A percentile compares a stretch with the other conserved stretches of the same genome.
These are phyloP conservation scores for Lipomyces anomalus DNA, from an alignment of 805 yeast species.

Conservation along the genomic window DNA sequence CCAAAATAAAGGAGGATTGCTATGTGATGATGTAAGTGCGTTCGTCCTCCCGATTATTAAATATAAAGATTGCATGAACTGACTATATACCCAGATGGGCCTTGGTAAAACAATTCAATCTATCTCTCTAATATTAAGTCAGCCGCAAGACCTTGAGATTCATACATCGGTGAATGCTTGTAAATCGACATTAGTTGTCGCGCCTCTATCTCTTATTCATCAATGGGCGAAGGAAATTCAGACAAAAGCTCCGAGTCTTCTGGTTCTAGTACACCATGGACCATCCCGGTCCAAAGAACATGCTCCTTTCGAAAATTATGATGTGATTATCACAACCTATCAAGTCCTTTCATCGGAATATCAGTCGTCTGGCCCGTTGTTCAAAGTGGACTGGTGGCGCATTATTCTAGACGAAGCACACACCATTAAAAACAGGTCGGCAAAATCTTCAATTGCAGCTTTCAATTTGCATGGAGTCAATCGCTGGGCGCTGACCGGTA, in stretches of 20 bases:
- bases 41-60: background rate
- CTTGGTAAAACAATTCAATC: conserved; percentile 82
- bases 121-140: conserved; percentile 54
- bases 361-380: conserved; percentile 26
- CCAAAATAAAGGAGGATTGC: conserved; percentile 47
- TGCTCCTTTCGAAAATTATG: conserved; percentile 40
- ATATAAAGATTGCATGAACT: background rate
- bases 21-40: conserved; percentile 58
- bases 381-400: conserved; percentile 42
- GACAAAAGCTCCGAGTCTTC: conserved; percentile 33
- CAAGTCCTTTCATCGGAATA: conserved; percentile 54
- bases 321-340: conserved; percentile 86
- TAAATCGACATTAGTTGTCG: conserved; percentile 38
- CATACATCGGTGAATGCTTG: conserved; percentile 18
- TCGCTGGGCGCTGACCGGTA: conserved; percentile 60
- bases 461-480: conserved; percentile 38
- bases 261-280: conserved; percentile 38
- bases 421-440: conserved; percentile 46
- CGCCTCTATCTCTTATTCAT: conserved; percentile 39
- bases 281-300: conserved; percentile 17
- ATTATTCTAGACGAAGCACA: conserved; percentile 65
- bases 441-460: conserved; percentile 46
- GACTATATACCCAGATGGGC: conserved; percentile 73
- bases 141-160: conserved; percentile 40
- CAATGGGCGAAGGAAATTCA: conserved; percentile 41